Conservation (phyloP, 805 yeast genomes). For the Yarrowia hollandica region DNA sequence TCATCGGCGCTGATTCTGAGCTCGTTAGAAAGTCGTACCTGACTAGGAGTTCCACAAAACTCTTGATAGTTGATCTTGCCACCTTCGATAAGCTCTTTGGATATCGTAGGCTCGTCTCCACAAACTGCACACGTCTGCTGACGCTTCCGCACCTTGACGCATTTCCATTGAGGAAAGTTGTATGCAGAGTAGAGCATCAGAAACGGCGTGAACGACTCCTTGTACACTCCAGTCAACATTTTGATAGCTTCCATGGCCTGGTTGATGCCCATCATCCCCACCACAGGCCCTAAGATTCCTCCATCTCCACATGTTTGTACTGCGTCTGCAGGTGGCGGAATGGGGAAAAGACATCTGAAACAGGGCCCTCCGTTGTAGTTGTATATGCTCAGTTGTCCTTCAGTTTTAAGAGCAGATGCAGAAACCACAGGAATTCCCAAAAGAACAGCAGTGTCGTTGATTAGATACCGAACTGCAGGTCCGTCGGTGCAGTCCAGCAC, state of each 20-base stretch:
- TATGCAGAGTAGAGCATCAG: conserved; percentile 55
- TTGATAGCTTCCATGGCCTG: conserved; percentile 90
- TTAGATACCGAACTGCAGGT: conserved; percentile 80
- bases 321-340: conserved; percentile 81
- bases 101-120: conserved; percentile 54
- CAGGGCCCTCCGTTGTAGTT: conserved; percentile 83
- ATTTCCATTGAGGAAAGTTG: conserved; percentile 57
- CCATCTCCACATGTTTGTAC: conserved; percentile 89
- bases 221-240: conserved; percentile 59
- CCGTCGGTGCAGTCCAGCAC: conserved; percentile 94
- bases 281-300: conserved; percentile 95
- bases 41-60: conserved; percentile 68
- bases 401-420: conserved; percentile 88
- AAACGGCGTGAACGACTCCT: conserved; percentile 60
- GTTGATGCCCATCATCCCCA: conserved; percentile 83
- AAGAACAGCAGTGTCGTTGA: conserved; percentile 79
- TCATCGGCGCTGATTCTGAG: conserved; percentile 53
- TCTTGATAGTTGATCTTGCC: conserved; percentile 60
- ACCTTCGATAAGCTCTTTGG: conserved; percentile 48
- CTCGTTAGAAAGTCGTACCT: conserved; percentile 49
- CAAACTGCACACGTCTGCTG: conserved; percentile 64
- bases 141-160: conserved; percentile 76
- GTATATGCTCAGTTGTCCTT: conserved; percentile 82
- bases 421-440: conserved; percentile 73
- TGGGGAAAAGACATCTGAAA: conserved; percentile 89